A percentile compares a stretch with the other conserved stretches of the same genome.
These are phyloP conservation scores for Myxozyma kluyveri DNA, from an alignment of 805 yeast genomes.

Conservation along the genomic window DNA sequence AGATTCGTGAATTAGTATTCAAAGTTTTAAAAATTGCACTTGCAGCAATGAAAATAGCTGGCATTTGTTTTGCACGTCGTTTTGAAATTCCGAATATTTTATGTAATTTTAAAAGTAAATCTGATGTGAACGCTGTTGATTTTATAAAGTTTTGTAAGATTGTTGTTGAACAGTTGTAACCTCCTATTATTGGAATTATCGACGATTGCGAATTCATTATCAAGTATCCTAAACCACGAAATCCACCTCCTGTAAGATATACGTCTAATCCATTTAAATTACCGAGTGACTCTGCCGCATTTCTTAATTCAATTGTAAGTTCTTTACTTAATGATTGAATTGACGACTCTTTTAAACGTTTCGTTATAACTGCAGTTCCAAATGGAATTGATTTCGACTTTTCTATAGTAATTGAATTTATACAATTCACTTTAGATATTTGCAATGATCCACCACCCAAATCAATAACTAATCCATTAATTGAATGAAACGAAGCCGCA, in stretches of 20 bases:
- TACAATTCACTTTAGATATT: no score
- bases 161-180: slow-evolving; percentile 57
- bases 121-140: slow-evolving; percentile 43
- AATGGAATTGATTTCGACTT: no score
- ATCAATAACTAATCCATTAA: slow-evolving; percentile 68
- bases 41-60: slow-evolving; percentile 63
- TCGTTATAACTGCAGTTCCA: slow-evolving; percentile 68
- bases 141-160: slow-evolving; percentile 52
- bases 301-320: slow-evolving; percentile 46
- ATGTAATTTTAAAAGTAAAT: slow-evolving; percentile 32
- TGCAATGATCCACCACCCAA: slow-evolving; percentile 72
- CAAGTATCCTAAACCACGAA: slow-evolving; percentile 64
- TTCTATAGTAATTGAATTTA: no score
- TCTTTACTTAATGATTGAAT: not conserved
- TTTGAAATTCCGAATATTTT: slow-evolving; percentile 64
- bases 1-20: slow-evolving; percentile 59
- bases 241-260: slow-evolving; percentile 72
- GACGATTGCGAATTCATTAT: slow-evolving; percentile 48
- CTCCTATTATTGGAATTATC: slow-evolving; percentile 69
- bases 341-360: slow-evolving; percentile 44
- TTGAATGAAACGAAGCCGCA: slow-evolving; percentile 65
- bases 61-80: slow-evolving; percentile 62
- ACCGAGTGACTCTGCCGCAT: slow-evolving; percentile 39
- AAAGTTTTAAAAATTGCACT: slow-evolving; percentile 53
- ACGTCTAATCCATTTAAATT: slow-evolving; percentile 50